Evolutionary conservation across 306 rosid genomes (phyloP).

Genomic region (Vachellia collinsii): DNA sequence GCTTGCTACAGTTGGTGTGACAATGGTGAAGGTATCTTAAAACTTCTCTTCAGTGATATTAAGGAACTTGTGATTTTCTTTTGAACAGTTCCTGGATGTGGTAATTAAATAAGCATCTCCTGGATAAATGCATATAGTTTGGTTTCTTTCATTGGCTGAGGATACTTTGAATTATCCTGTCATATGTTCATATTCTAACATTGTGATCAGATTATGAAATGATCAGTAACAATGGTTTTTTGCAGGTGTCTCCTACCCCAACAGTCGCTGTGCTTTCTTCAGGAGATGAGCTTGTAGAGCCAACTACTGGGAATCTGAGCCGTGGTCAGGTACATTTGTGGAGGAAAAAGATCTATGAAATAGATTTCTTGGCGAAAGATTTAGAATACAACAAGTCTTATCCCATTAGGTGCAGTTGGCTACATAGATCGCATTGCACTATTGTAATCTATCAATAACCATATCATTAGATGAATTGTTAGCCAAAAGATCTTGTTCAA

Average conservation of each 20-base stretch:
- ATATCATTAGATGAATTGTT: too few relatives aligned
- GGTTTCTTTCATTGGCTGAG: conserved; percentile 11
- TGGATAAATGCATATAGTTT: not conserved
- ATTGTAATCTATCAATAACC: too few relatives aligned
- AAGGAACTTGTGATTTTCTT: conserved; percentile 8
- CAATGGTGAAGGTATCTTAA: conserved; percentile 68
- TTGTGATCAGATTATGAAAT: not conserved
- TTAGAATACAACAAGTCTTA: not conserved
- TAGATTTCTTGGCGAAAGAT: not conserved
- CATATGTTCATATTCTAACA: not conserved
- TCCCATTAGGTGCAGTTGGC: too few relatives aligned
- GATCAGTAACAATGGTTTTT: conserved; percentile 34
- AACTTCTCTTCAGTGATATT: conserved; percentile 16
- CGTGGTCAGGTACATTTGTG: conserved; percentile 79
- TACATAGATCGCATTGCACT: too few relatives aligned
- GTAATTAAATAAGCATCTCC: conserved; percentile 25
- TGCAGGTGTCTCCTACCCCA: conserved; percentile 80
- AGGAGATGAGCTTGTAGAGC: conserved; percentile 93
- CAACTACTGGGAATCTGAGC: conserved; percentile 55
- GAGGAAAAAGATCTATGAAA: not conserved
- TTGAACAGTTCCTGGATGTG: conserved; percentile 4
- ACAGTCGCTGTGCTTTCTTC: conserved; percentile 84
- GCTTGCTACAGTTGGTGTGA: conserved; percentile 88
- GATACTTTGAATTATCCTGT: conserved; percentile 15
- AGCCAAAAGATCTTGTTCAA: too few relatives aligned